Evolutionary conservation across 179 eudicot species (phyloP).

Genomic region (Silene coronaria): DNA sequence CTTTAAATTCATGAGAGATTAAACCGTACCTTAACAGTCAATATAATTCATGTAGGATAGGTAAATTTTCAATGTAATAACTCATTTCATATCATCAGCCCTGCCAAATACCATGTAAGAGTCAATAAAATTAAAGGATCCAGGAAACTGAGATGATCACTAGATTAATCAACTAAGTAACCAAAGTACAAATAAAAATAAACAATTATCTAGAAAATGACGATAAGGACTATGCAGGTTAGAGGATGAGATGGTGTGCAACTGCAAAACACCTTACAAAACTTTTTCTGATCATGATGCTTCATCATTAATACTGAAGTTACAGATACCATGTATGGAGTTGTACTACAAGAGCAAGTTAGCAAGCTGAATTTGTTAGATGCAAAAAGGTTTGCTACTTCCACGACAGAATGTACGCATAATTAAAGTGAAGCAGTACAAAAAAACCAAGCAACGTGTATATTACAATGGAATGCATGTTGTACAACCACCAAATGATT

Average conservation of each 20-base stretch:
- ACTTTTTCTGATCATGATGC: background rate
- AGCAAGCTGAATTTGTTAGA: slow-evolving; percentile 2
- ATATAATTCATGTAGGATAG: background rate
- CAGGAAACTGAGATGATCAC: background rate
- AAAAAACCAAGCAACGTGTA: background rate
- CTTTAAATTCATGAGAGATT: slow-evolving; percentile 8
- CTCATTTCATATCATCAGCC: background rate
- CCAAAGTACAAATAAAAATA: background rate
- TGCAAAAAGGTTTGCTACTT: background rate
- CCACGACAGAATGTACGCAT: background rate
- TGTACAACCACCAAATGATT: background rate
- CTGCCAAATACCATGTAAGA: slow-evolving; percentile 10
- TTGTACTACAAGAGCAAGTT: background rate
- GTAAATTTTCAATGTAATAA: background rate
- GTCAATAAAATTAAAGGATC: background rate
- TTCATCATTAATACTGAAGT: background rate
- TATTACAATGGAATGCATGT: background rate
- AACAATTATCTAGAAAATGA: background rate
- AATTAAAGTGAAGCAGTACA: background rate
- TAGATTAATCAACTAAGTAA: background rate
- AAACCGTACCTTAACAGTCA: slow-evolving; percentile 3
- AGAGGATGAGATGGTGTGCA: slow-evolving; percentile 1
- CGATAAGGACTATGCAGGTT: background rate
- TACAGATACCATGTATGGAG: background rate
- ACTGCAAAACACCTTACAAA: background rate